These are phyloP conservation scores for Sugiyamaella marilandica DNA, from an alignment of 805 yeast species.

Conservation along the genomic window DNA sequence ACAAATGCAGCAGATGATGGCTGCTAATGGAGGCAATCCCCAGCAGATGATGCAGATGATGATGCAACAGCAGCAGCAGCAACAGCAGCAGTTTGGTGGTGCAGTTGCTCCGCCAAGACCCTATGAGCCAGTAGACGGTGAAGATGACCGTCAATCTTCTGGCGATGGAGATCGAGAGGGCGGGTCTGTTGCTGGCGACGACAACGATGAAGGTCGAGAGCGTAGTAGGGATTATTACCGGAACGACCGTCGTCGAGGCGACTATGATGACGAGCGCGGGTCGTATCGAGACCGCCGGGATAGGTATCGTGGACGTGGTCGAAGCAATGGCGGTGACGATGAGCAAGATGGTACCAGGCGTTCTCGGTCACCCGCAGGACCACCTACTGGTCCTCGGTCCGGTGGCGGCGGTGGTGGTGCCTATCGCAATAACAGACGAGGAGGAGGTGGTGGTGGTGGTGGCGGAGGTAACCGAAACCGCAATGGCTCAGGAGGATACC, in stretches of 20 bases:
- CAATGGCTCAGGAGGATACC: conserved; percentile 8
- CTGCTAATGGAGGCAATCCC: conserved; percentile 16
- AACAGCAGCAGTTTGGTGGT: conserved; percentile 6
- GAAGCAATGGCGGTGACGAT: conserved; percentile 4
- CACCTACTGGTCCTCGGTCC: conserved; percentile 22
- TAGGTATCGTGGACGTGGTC: conserved; percentile 3
- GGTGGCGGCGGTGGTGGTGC: conserved; percentile 11
- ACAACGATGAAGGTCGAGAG: conserved; percentile 8
- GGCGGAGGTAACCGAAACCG: conserved; percentile 2
- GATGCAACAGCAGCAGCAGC: conserved; percentile 15
- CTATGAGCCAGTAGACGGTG: conserved; percentile 7
- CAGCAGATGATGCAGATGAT: conserved; percentile 20
- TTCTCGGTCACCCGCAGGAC: conserved; percentile 18
- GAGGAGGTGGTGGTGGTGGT: conserved; percentile 5
- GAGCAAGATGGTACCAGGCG: conserved; percentile 11
- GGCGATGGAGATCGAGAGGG: conserved; percentile 6
- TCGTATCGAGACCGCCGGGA: conserved; percentile 13
- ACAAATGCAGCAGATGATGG: conserved; percentile 36
- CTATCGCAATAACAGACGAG: conserved; percentile 7
- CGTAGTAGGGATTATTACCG: conserved; percentile 3
- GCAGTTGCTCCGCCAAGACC: background rate
- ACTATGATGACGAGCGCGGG: conserved; percentile 10
- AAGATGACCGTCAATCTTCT: conserved; percentile 5
- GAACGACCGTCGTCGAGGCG: conserved; percentile 5
- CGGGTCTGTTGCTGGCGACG: conserved; percentile 4